Base-by-base conservation (phyloP, 1,139 yeast species). In the Yamadazyma atmosphaerica region DNA sequence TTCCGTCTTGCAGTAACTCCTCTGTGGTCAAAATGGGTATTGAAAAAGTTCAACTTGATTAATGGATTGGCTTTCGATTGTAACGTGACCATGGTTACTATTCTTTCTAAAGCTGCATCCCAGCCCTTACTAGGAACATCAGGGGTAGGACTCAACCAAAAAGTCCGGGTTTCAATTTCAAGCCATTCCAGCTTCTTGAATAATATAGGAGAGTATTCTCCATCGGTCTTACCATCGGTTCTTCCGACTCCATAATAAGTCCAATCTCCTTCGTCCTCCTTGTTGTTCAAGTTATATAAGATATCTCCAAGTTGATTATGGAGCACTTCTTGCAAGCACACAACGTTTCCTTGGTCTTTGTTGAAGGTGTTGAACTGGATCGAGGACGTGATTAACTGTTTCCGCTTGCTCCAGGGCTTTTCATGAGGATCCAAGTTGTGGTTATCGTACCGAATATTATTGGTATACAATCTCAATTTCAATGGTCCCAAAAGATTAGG, bases 11-110 rank as follows among this genome's bases (percentile, higher is more conserved):
- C 81, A 4, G 44, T 46, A 2, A 47, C 60, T 1, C 85, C 85
- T 32, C 60, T 54, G 45, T 79, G 82, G 50, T 79, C 85, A 51
- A 77, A 68, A 54, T 79, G 85, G 9, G 85, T 79, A 52, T 76
- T 76, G 57, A 74, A 74, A 17, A 77, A 67, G 43, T 77, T 77
- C 23, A 63, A 45, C 23, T 49, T 52, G 12, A 59, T 49, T 18
- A 51, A 39, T 1, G 66, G 65, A 34, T 55, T 52, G 36, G 55
- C 38, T 29, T 46, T 52, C 39, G 60, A 61, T 49, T 60, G 61
- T 39, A 71, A 58, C 10, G 72, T 67, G 2, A 63, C 72, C 61
- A 65, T 67, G 5, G 79, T 68, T n/a, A 65, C 72, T 21, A 77
- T 73, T 38, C 83, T 61, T 14, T 65, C 61, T 39, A 68, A 64